A percentile compares a stretch with the other conserved stretches of the same genome.
phyloP scores from a whole-genome alignment of 2,329 filamentous ascomycete species.

The Xylariomycetidae sp. region DNA sequence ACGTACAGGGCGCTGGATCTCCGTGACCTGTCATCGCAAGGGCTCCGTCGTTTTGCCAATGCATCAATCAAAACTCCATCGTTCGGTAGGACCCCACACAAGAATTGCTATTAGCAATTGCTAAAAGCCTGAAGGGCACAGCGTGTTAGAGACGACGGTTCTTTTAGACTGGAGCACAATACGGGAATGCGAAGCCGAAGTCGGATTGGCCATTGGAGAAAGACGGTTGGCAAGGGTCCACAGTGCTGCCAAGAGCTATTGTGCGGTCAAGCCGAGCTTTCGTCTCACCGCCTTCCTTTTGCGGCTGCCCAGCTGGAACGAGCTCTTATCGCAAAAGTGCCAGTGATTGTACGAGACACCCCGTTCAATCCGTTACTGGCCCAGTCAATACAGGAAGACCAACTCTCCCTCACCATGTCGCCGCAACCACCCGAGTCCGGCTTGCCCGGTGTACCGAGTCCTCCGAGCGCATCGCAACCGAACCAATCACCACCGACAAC shows the following conservation, averaged over 20 bases:
- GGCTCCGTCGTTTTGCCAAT: slow-evolving; percentile 8
- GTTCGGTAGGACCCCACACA: no score
- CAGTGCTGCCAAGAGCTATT: neutral
- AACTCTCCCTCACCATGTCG: slow-evolving; percentile 12
- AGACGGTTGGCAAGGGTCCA: neutral
- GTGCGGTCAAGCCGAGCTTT: neutral
- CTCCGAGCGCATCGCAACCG: slow-evolving; percentile 3
- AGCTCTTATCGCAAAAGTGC: no score
- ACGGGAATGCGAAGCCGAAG: no score
- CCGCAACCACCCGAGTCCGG: slow-evolving; percentile 12
- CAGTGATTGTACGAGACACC: no score
- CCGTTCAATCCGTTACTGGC: neutral
- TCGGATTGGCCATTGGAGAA: no score
- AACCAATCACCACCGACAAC: slow-evolving; percentile 6
- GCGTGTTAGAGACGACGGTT: no score
- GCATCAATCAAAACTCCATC: no score
- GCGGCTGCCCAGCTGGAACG: neutral
- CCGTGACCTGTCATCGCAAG: slow-evolving; percentile 20
- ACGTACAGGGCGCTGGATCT: slow-evolving; percentile 23
- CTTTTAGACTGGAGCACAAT: no score
- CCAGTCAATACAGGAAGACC: no score
- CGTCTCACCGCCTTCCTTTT: slow-evolving; percentile 5
- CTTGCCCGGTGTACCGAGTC: slow-evolving; percentile 5
- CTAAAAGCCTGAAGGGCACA: no score
- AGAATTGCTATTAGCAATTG: no score